Percentiles rank a stretch among this genome's conserved stretches.
These are phyloP conservation scores for Podaxis carcinomalis DNA, from an alignment of 768 basidiomycete species.

Conservation along the genomic window DNA sequence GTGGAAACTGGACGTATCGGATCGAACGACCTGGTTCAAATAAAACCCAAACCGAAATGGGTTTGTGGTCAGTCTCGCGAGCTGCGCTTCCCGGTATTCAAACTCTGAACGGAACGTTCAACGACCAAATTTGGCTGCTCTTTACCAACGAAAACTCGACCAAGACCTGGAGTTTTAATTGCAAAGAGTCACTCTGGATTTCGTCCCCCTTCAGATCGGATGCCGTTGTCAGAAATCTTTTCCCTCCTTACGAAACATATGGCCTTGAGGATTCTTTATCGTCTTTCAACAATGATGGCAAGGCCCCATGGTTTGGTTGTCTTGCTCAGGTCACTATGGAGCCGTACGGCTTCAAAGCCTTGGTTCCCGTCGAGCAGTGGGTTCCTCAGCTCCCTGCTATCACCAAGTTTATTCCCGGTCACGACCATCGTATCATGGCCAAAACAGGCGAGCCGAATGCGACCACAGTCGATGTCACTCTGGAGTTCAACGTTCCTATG, in stretches of 20 bases:
- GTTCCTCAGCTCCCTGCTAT: constrained; percentile 64
- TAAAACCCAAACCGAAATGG: constrained; percentile 75
- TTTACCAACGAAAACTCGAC: constrained; percentile 85
- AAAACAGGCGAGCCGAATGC: constrained; percentile 44
- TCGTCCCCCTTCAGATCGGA: constrained; percentile 69
- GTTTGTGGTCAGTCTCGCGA: constrained; percentile 80
- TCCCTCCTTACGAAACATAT: constrained; percentile 82
- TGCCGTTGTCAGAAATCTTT: constrained; percentile 64
- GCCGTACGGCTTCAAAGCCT: constrained; percentile 75
- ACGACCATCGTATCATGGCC: constrained; percentile 69
- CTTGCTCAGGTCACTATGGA: constrained; percentile 60
- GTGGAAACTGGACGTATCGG: constrained; percentile 79
- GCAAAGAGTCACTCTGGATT: constrained; percentile 61
- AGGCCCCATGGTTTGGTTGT: constrained; percentile 73
- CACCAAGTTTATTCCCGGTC: constrained; percentile 80
- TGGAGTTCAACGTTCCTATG: constrained; percentile 83
- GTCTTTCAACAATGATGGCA: constrained; percentile 54
- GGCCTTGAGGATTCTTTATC: constrained; percentile 61
- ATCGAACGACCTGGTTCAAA: constrained; percentile 87
- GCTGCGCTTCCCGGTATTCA: constrained; percentile 57
- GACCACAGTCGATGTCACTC: constrained; percentile 56
- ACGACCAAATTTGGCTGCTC: constrained; percentile 76
- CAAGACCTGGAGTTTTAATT: constrained; percentile 58
- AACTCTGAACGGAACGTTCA: constrained; percentile 52
- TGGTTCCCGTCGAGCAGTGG: constrained; percentile 72